Conservation (phyloP, 2,329 filamentous ascomycete genomes). For the Juglanconis juglandina region DNA sequence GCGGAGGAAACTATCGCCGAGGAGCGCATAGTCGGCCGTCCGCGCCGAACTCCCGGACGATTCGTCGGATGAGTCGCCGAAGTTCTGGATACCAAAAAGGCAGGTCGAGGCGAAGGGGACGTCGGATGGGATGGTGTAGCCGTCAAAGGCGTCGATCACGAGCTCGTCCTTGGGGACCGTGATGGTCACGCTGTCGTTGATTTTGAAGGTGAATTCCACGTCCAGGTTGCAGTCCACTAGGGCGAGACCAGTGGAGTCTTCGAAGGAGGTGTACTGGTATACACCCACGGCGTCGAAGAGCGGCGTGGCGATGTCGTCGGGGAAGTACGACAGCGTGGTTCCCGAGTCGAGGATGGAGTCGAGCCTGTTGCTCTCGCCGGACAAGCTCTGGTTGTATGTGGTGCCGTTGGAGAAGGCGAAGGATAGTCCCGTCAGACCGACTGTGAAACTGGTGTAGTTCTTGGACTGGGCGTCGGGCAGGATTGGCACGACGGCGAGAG, state of each 20-base stretch:
- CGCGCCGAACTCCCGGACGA: neutral
- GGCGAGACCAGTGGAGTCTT: conserved; percentile 31
- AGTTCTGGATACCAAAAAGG: conserved; percentile 52
- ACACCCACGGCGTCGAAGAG: conserved; percentile 38
- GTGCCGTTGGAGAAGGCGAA: conserved; percentile 39
- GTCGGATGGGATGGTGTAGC: conserved; percentile 25
- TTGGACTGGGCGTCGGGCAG: conserved; percentile 40
- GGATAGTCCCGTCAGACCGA: conserved; percentile 33
- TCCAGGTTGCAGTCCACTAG: conserved; percentile 40
- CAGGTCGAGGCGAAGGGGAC: conserved; percentile 44
- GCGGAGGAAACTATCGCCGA: conserved; percentile 47
- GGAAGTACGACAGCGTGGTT: conserved; percentile 62
- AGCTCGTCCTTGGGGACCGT: conserved; percentile 33
- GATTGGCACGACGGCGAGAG: conserved; percentile 54
- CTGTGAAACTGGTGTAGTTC: conserved; percentile 37
- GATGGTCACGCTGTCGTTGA: conserved; percentile 34
- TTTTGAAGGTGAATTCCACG: conserved; percentile 37
- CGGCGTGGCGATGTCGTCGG: conserved; percentile 41
- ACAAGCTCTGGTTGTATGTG: conserved; percentile 29
- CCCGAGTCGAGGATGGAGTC: conserved; percentile 66
- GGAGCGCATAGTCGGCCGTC: conserved; percentile 29
- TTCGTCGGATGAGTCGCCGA: conserved; percentile 21
- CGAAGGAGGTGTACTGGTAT: conserved; percentile 32
- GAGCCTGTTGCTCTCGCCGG: conserved; percentile 23
- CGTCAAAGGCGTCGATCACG: conserved; percentile 36